Base-by-base conservation (phyloP, 2,329 filamentous ascomycete genomes). In the Ophiostoma australiae region DNA sequence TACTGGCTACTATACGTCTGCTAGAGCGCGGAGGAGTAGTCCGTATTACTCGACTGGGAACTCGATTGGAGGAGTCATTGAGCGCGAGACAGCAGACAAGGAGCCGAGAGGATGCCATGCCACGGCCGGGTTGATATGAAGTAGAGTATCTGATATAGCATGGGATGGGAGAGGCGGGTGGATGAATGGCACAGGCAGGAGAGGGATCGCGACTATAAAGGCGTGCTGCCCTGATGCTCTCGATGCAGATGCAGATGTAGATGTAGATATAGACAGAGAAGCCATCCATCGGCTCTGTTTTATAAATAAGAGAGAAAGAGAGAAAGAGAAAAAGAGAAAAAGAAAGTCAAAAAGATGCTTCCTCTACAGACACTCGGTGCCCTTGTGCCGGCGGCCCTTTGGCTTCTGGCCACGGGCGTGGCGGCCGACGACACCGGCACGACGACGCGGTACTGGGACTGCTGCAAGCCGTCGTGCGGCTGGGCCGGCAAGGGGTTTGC, bases 391-490 rank as follows among this genome's bases (percentile, higher is more conserved):
- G 41, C 68, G 6, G 58, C 58, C 8, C 39, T 71, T 27, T 35
- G 70, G 68, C 68, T 72, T n/a, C 27, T 37, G 35, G 63, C 27
- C 52, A 68, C 4, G 31, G 58, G 58, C 27, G 58, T 55, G 23
- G 68, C 35, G 10, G 67, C 70, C n/a, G 71, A 73, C 67, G 65
- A 48, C 31, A 72, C 69, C 7, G 74, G 74, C 44, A 44, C 71
- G 5, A 75, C 74, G 23, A 74, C 74, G 17, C 72, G 74, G 23
- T 75, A 75, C 72, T 75, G 86, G 85, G 89, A 91, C 78, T 91
- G 89, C 81, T 91, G 89, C 81, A 91, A 92, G 82, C 85, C 88
- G 33, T 86, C 84, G 35, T 88, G 86, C 76, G 81, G 80, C 11
- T 84, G 86, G 86, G 78, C 81, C 39, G 81, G 79, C 67, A 87